These are phyloP conservation scores for Chlorella ohadii DNA, from an alignment of 139 green algal species.

Conservation along the genomic window DNA sequence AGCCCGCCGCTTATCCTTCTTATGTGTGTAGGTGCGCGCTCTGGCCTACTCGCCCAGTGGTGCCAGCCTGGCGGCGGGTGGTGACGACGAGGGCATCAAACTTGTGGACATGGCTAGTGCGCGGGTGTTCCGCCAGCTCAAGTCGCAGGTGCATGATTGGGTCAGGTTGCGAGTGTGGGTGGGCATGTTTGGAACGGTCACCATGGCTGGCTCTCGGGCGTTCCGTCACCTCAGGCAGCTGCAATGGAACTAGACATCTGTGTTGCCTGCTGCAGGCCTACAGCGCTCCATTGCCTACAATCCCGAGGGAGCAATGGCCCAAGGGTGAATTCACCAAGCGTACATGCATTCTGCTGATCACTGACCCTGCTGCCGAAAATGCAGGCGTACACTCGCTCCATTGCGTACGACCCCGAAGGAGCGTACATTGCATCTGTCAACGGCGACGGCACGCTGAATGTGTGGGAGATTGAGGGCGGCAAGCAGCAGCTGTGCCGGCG, in stretches of 20 bases:
- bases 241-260: no score
- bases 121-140: conserved; percentile 22
- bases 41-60: conserved; percentile 76
- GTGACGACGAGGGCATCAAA: conserved; percentile 85
- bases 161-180: no score
- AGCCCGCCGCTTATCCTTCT: no score
- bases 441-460: conserved; percentile 66
- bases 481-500: conserved; percentile 41
- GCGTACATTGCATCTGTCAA: conserved; percentile 68
- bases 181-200: no score
- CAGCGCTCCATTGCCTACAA: no score
- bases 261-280: no score
- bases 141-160: not conserved
- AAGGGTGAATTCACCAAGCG: no score
- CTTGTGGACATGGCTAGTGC: conserved; percentile 70
- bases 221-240: no score
- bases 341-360: no score
- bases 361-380: not conserved
- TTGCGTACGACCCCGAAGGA: conserved; percentile 87
- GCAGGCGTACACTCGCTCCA: conserved; percentile 64
- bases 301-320: no score
- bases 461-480: conserved; percentile 69
- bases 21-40: conserved; percentile 43
- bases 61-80: conserved; percentile 69
- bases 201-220: no score